A percentile compares a stretch with the other conserved stretches of the same genome.
These are phyloP conservation scores for Pachyrhizus erosus DNA, from an alignment of 306 rosid genomes.

Conservation along the genomic window DNA sequence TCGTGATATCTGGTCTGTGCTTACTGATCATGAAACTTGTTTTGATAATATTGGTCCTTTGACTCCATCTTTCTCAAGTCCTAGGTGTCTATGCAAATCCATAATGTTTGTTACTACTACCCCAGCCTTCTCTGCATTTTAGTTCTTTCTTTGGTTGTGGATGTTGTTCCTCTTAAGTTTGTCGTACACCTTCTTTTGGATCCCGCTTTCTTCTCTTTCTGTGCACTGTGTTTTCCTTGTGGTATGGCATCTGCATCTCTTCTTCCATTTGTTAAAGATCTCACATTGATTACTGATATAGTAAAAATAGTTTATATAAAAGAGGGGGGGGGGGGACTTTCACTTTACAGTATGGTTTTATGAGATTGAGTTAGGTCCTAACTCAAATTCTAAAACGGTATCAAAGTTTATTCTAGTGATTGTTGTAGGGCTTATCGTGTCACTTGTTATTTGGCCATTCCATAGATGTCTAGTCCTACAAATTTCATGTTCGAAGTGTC, in stretches of 20 bases:
- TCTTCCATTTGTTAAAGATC: no score
- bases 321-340: no score
- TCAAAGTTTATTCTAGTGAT: no score
- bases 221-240: neutral
- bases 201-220: neutral
- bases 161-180: neutral
- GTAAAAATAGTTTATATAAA: no score
- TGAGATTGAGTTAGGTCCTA: no score
- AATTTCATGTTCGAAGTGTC: no score
- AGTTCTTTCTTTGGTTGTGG: neutral
- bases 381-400: no score
- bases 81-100: neutral
- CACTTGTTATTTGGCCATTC: no score
- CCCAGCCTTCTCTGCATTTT: neutral
- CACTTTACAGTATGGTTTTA: no score
- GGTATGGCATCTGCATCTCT: neutral
- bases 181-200: neutral
- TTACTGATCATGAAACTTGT: neutral
- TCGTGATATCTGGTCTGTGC: neutral
- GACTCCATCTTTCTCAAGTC: neutral
- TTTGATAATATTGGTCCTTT: neutral
- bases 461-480: no score
- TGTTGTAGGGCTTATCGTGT: no score
- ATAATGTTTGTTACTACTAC: neutral
- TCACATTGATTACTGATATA: no score